Evolutionary conservation across 306 rosid species (phyloP).

Genomic region (Heteromeles arbutifolia): DNA sequence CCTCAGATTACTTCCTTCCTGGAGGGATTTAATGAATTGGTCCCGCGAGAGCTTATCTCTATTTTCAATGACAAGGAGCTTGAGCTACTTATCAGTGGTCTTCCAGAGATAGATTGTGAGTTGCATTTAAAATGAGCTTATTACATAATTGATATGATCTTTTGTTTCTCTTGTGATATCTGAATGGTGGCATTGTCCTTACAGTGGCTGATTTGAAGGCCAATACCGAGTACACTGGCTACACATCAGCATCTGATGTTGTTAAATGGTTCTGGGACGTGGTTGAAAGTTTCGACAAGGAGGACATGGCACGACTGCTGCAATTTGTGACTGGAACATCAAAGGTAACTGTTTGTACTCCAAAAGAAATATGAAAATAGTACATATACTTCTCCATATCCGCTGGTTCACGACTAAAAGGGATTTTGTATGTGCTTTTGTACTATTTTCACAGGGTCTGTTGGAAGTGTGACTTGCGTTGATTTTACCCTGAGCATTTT

Average conservation of each 20-base stretch:
- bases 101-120: slow-evolving; percentile 99
- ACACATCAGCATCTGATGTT: slow-evolving; percentile 82
- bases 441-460: too few relatives aligned
- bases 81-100: slow-evolving; percentile 98
- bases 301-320: slow-evolving; percentile 98
- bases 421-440: background rate
- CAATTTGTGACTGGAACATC: slow-evolving; percentile 99
- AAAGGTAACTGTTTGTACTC: slow-evolving; percentile 47
- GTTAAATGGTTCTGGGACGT: slow-evolving; percentile 99
- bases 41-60: slow-evolving; percentile 74
- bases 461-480: too few relatives aligned
- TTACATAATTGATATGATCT: background rate
- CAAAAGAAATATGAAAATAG: background rate
- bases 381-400: background rate
- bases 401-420: background rate
- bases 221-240: slow-evolving; percentile 83
- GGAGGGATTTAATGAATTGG: slow-evolving; percentile 79
- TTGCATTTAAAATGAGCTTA: slow-evolving; percentile 5
- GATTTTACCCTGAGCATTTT: too few relatives aligned
- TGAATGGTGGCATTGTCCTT: slow-evolving; percentile 32
- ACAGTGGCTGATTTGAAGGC: slow-evolving; percentile 95
- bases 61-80: slow-evolving; percentile 95
- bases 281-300: slow-evolving; percentile 79
- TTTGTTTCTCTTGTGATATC: slow-evolving; percentile 9
- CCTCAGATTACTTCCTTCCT: slow-evolving; percentile 89